Conservation (phyloP, 1,139 yeast species). For the Casaregolazyma suthepensis region DNA sequence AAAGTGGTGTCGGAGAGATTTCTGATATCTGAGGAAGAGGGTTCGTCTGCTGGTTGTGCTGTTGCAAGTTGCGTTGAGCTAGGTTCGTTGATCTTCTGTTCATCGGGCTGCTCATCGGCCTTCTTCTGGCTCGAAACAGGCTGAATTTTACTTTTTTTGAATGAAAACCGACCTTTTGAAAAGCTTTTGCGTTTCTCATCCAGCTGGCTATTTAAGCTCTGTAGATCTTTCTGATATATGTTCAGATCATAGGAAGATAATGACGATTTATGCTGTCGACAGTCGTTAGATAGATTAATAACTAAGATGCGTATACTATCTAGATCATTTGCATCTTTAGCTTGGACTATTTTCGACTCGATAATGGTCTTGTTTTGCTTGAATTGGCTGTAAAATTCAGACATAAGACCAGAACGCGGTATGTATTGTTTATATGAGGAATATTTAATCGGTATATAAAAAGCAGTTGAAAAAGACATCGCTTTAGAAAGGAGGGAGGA, state of each 20-base stretch:
- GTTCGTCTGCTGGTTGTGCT: neutral
- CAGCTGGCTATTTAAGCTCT: slow-evolving; percentile 10
- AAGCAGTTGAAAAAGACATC: neutral
- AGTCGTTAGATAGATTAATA: slow-evolving; percentile 13
- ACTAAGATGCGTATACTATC: slow-evolving; percentile 13
- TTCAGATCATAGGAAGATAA: slow-evolving; percentile 24
- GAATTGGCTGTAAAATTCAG: slow-evolving; percentile 13
- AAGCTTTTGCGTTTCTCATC: slow-evolving; percentile 6
- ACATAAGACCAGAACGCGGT: neutral
- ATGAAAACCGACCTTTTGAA: slow-evolving; percentile 1
- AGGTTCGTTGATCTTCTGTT: neutral
- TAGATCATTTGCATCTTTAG: slow-evolving; percentile 12
- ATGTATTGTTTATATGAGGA: neutral
- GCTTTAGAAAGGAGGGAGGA: neutral
- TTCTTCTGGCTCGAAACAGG: neutral
- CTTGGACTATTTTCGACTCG: slow-evolving; percentile 14
- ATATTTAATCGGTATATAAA: neutral
- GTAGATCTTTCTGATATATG: slow-evolving; percentile 17
- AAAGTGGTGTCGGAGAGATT: neutral
- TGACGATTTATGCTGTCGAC: slow-evolving; percentile 16
- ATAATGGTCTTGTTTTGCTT: slow-evolving; percentile 17
- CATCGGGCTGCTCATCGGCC: neutral
- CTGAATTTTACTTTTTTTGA: neutral
- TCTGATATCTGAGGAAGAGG: neutral
- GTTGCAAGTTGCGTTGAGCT: neutral